Evolutionary conservation across 768 basidiomycete species (phyloP).

Genomic region (Amyloporia xantha): DNA sequence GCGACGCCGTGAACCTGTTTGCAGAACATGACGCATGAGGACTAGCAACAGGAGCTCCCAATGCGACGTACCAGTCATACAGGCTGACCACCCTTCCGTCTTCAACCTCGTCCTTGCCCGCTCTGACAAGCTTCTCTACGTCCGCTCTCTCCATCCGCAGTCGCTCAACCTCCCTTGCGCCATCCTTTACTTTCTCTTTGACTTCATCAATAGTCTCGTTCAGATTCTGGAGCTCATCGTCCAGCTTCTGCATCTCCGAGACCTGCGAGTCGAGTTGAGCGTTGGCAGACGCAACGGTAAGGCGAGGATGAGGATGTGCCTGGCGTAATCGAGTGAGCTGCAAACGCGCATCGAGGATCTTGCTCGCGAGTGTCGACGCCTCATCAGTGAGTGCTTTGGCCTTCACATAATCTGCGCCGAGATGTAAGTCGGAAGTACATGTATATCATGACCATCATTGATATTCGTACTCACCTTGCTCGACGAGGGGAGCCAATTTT

Average conservation of each 20-base stretch:
- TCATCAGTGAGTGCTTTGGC: constrained; percentile 46
- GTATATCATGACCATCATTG: neutral
- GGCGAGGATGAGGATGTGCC: constrained; percentile 69
- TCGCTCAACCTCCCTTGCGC: constrained; percentile 48
- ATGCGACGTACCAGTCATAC: constrained; percentile 56
- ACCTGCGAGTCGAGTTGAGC: constrained; percentile 70
- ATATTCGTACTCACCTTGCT: constrained; percentile 41
- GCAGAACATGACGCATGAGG: neutral
- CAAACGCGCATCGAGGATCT: constrained; percentile 79
- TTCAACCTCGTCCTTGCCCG: constrained; percentile 45
- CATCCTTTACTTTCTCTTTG: constrained; percentile 56
- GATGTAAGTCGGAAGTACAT: neutral
- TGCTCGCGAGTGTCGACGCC: constrained; percentile 56
- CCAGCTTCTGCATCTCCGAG: constrained; percentile 71
- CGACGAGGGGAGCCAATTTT: constrained; percentile 59
- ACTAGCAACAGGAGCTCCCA: neutral
- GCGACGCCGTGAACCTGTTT: constrained; percentile 65
- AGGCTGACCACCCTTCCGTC: constrained; percentile 58
- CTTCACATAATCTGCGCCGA: constrained; percentile 53
- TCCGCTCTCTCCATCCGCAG: constrained; percentile 58
- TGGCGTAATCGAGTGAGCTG: constrained; percentile 76
- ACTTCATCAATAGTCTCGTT: constrained; percentile 44
- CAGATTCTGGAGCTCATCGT: constrained; percentile 52
- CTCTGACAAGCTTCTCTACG: constrained; percentile 60
- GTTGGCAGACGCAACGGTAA: constrained; percentile 72